Evolutionary conservation across 1,284 basidiomycete species (phyloP).

Genomic region (Irpex rosettiformis): DNA sequence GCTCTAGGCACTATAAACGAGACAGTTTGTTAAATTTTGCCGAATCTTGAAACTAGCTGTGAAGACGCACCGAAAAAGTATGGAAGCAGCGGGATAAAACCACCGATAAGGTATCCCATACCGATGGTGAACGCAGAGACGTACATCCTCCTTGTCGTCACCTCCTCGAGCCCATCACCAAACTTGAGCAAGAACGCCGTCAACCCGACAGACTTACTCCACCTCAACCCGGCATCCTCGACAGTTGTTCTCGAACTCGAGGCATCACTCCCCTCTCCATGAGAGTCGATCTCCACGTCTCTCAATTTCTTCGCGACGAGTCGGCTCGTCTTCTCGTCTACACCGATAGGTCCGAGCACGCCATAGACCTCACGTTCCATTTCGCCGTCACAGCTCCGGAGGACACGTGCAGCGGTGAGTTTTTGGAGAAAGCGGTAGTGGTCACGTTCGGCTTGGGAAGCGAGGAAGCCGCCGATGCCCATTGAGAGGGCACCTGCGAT

Average conservation of each 20-base stretch:
- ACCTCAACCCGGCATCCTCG: slow-evolving; percentile 50
- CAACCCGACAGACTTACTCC: slow-evolving; percentile 75
- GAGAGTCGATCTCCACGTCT: slow-evolving; percentile 53
- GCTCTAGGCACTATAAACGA: slow-evolving; percentile 34
- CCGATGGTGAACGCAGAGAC: slow-evolving; percentile 93
- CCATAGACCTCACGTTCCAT: slow-evolving; percentile 93
- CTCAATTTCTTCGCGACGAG: slow-evolving; percentile 76
- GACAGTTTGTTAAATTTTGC: neutral
- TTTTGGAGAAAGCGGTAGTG: slow-evolving; percentile 84
- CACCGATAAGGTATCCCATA: slow-evolving; percentile 81
- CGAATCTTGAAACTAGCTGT: neutral
- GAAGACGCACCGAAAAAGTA: slow-evolving; percentile 77
- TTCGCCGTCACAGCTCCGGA: slow-evolving; percentile 86
- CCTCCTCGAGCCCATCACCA: slow-evolving; percentile 86
- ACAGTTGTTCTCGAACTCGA: slow-evolving; percentile 32
- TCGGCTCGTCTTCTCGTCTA: slow-evolving; percentile 79
- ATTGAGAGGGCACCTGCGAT: slow-evolving; percentile 95
- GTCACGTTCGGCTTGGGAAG: slow-evolving; percentile 94
- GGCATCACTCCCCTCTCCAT: slow-evolving; percentile 23
- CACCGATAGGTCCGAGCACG: slow-evolving; percentile 85
- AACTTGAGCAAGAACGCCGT: slow-evolving; percentile 93
- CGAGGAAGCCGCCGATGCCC: slow-evolving; percentile 97
- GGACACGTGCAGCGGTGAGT: slow-evolving; percentile 78
- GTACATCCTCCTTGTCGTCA: slow-evolving; percentile 46
- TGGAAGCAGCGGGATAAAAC: slow-evolving; percentile 84